Conservation (phyloP, 2,329 filamentous ascomycete species). For the Talaromyces sp. region DNA sequence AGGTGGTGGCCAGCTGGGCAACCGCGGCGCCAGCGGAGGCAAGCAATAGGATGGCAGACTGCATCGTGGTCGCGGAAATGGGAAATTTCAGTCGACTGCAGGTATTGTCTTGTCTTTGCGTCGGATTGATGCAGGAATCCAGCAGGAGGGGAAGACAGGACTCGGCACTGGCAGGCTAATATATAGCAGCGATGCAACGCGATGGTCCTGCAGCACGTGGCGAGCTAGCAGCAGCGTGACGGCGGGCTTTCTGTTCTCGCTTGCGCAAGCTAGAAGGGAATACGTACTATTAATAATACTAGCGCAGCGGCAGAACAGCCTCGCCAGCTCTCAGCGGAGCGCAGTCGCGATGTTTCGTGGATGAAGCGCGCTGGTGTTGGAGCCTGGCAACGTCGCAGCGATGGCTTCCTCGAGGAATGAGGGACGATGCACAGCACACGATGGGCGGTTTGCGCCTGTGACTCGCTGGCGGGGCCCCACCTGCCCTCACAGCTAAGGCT, state of each 20-base stretch:
- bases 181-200: background rate
- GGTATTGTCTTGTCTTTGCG: background rate
- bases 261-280: background rate
- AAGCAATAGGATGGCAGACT: conserved; percentile 24
- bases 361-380: background rate
- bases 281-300: background rate
- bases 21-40: conserved; percentile 18
- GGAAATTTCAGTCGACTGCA: background rate
- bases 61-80: conserved; percentile 41
- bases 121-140: background rate
- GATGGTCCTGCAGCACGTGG: background rate
- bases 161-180: background rate
- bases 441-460: background rate
- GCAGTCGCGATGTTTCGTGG: background rate
- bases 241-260: background rate
- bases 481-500: background rate
- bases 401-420: background rate
- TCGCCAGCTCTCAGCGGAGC: background rate
- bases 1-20: conserved; percentile 21
- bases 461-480: conserved; percentile 1
- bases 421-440: background rate
- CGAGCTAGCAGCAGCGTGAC: background rate
- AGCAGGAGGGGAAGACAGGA: background rate
- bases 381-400: background rate
- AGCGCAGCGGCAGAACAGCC: background rate